These are phyloP conservation scores for Stagonosporopsis rhizophila DNA, from an alignment of 2,329 filamentous ascomycete species.

Conservation along the genomic window DNA sequence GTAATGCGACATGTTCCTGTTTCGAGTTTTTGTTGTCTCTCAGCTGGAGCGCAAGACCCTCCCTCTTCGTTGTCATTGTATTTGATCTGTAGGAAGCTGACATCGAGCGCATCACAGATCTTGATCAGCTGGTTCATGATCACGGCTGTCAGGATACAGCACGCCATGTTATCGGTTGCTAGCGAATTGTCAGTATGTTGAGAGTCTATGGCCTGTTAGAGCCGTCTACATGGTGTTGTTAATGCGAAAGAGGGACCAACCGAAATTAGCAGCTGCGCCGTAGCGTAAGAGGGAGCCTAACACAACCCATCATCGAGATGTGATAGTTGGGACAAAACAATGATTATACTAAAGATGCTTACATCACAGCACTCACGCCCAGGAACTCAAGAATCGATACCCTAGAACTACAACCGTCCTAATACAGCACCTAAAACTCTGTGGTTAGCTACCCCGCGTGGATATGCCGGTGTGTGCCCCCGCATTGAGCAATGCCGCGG, in stretches of 20 bases:
- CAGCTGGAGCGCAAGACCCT: neutral
- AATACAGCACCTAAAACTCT: neutral
- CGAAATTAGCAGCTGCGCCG: neutral
- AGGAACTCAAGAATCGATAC: no score
- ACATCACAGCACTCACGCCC: no score
- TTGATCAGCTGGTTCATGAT: slow-evolving; percentile 24
- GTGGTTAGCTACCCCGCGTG: neutral
- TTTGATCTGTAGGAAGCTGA: slow-evolving; percentile 19
- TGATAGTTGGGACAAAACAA: neutral
- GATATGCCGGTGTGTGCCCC: neutral
- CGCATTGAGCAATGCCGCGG: neutral
- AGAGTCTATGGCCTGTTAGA: neutral
- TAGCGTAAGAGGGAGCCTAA: neutral
- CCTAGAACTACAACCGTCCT: neutral
- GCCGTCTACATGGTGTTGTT: neutral
- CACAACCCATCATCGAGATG: neutral
- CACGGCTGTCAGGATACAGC: slow-evolving; percentile 20
- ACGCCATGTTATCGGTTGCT: slow-evolving; percentile 13
- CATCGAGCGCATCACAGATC: slow-evolving; percentile 22
- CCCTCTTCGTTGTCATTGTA: slow-evolving; percentile 20
- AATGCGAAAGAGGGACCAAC: neutral
- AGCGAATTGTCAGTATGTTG: neutral
- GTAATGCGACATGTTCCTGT: slow-evolving; percentile 8
- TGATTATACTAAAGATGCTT: no score
- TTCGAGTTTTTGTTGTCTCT: neutral